Evolutionary conservation across 2,329 filamentous ascomycete genomes (phyloP).

Genomic region (Cercospora sp.): DNA sequence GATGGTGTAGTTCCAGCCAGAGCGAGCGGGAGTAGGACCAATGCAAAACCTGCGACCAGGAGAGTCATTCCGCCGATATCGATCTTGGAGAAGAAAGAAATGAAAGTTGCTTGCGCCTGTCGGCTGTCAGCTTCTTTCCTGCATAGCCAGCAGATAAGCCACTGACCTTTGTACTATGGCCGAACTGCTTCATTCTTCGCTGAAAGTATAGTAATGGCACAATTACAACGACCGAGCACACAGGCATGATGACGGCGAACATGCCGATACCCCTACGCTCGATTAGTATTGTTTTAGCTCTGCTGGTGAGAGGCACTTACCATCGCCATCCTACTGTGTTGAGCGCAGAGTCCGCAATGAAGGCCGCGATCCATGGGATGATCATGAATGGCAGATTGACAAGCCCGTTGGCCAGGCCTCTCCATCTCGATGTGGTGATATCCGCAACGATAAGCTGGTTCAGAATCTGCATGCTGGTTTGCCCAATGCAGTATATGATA

Average conservation of each 20-base stretch:
- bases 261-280: neutral
- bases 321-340: neutral
- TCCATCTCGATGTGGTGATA: neutral
- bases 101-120: neutral
- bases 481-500: neutral
- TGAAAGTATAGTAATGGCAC: neutral
- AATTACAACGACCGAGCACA: neutral
- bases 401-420: neutral
- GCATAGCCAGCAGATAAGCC: neutral
- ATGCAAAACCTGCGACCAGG: neutral
- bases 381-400: neutral
- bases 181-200: neutral
- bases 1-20: neutral
- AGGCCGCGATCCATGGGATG: neutral
- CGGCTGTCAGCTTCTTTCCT: neutral
- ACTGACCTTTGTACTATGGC: neutral
- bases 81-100: neutral
- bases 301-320: neutral
- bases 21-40: neutral
- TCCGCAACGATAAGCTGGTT: neutral
- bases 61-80: neutral
- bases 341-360: neutral
- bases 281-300: neutral
- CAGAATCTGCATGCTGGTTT: neutral
- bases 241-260: neutral